Percentiles rank a stretch among this genome's conserved stretches.
Evolutionary conservation across 495 filamentous ascomycete genomes (phyloP).

Genomic region (Geoglossum glabrum): DNA sequence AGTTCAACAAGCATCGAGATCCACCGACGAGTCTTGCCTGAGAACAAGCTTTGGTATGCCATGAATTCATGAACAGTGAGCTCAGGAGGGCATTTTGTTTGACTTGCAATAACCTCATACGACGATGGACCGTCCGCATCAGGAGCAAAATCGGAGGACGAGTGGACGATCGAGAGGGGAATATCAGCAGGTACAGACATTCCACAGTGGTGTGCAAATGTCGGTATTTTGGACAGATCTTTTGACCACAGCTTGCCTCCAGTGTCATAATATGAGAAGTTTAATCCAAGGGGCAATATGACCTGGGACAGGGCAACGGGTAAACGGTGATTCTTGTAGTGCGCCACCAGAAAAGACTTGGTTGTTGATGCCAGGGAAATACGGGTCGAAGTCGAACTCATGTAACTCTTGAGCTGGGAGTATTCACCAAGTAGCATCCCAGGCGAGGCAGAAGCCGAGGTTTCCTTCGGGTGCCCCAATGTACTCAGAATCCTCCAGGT

Average conservation of each 20-base stretch:
- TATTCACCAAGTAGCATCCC: conserved; percentile 9
- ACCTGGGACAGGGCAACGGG: conserved; percentile 15
- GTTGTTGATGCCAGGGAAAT: conserved; percentile 20
- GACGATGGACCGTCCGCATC: conserved; percentile 25
- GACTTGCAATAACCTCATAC: conserved; percentile 33
- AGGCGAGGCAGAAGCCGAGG: neutral
- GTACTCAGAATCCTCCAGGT: conserved; percentile 16
- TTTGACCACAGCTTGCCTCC: conserved; percentile 10
- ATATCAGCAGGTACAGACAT: conserved; percentile 13
- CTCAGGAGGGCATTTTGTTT: conserved; percentile 25
- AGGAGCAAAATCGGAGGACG: conserved; percentile 8
- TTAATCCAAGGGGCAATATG: conserved; percentile 13
- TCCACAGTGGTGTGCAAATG: conserved; percentile 16
- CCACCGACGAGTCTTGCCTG: conserved; percentile 19
- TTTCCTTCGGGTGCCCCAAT: conserved; percentile 10
- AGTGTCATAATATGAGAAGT: conserved; percentile 17
- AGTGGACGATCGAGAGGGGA: conserved; percentile 8
- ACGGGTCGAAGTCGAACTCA: neutral
- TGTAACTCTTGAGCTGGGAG: conserved; percentile 8
- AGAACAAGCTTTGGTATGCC: conserved; percentile 27
- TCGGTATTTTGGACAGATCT: conserved; percentile 9
- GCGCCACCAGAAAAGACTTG: conserved; percentile 19
- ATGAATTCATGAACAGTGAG: conserved; percentile 30
- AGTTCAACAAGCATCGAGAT: conserved; percentile 1
- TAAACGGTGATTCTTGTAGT: conserved; percentile 16